Base-by-base conservation (phyloP, 495 filamentous ascomycete genomes). In the Ascobolus immersus region DNA sequence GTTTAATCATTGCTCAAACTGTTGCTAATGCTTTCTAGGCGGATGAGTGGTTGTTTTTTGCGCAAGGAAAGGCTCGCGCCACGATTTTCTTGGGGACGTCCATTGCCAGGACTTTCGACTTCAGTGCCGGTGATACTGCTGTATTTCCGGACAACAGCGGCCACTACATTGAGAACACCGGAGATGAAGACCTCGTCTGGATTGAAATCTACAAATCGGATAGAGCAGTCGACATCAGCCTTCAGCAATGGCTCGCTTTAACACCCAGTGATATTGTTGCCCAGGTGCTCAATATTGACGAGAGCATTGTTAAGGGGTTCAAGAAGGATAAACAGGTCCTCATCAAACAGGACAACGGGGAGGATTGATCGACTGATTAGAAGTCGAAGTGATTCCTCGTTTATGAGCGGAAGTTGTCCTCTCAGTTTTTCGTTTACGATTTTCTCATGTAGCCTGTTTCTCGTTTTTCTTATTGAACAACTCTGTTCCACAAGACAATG, bases 1-100 rank as follows among this genome's bases (percentile, higher is more conserved):
- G 3, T 15, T 2, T 23, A 10, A 17, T 22, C 7, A 4, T 28
- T n/a, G 12, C 10, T 36, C 17, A 26, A 28, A 2, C 12, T 5
- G 17, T 13, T 34, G 20, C 7, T 37, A 38, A 25, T 23, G 22
- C 18, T 18, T 28, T 30, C 2, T 34, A 67, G 59, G 62, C 66
- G 1, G 64, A 66, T 42, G 69, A 73, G 44, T 73, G 69, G 67
- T 54, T 71, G 1, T 72, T 71, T 40, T 72, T 72, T 52, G 62
- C 67, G 49, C 52, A 60, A 25, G 69, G 67, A 17, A 45, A 54
- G 11, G 68, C 54, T 0, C 59, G 61, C 13, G 67, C 67, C 10
- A 73, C 67, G 4, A 61, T 70, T 4, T 73, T 71, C 42, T 57
- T 70, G 28, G 67, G 65, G 9, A 58, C 53, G 36, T 51, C 54